Percentiles rank a stretch among this genome's conserved stretches.
These are phyloP conservation scores for Neurospora cerealis DNA, from an alignment of 495 filamentous ascomycete genomes.

Conservation along the genomic window DNA sequence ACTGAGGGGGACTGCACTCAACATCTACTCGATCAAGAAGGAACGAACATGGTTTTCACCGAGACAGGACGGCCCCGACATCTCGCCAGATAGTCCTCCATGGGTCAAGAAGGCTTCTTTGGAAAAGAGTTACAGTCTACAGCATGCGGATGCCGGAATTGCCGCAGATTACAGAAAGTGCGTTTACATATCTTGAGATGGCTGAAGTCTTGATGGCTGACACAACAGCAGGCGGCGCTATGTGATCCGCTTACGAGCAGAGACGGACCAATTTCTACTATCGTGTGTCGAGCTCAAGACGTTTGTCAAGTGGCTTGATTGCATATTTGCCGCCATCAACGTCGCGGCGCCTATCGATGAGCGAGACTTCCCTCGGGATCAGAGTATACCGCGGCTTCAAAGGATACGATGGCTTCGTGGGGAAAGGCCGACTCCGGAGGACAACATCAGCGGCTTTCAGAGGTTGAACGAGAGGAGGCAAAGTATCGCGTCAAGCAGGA, in stretches of 20 bases:
- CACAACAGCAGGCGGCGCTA: conserved; percentile 35
- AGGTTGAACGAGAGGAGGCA: conserved; percentile 11
- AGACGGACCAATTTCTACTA: conserved; percentile 56
- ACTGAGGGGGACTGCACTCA: conserved; percentile 51
- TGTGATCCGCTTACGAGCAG: conserved; percentile 51
- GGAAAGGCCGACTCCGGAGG: conserved; percentile 16
- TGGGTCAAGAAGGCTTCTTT: conserved; percentile 35
- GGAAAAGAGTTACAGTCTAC: conserved; percentile 47
- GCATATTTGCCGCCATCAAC: conserved; percentile 55
- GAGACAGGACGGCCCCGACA: conserved; percentile 19
- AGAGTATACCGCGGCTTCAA: conserved; percentile 40
- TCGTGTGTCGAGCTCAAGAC: conserved; percentile 41
- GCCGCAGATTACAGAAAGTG: conserved; percentile 54
- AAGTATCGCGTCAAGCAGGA: not conserved
- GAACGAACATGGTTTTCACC: conserved; percentile 28
- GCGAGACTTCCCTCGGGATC: conserved; percentile 45
- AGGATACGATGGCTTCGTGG: conserved; percentile 27
- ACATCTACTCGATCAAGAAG: conserved; percentile 44
- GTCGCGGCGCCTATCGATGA: conserved; percentile 54
- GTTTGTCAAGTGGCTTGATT: conserved; percentile 49
- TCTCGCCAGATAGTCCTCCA: conserved; percentile 31
- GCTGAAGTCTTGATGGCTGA: not conserved
- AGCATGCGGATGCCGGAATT: conserved; percentile 56
- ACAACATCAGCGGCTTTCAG: conserved; percentile 16
- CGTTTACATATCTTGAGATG: conserved; percentile 5